phyloP scores from a whole-genome alignment of 176 grass and related monocot genomes.

The Juncus inflexus region DNA sequence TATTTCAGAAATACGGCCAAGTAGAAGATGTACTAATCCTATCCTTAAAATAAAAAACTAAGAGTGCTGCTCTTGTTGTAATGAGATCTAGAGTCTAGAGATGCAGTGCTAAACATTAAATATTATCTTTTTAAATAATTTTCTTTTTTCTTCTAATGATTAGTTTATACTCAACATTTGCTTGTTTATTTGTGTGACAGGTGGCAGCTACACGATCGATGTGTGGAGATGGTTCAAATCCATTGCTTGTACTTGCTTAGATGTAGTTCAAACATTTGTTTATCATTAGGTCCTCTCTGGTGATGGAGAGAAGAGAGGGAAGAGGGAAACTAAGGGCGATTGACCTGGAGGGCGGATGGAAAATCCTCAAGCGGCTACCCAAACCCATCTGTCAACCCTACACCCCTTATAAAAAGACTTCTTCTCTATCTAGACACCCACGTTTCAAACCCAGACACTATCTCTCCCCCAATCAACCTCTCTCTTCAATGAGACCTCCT shows the following conservation, averaged over 20 bases:
- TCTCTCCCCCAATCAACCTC: too few species aligned
- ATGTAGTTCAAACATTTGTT: constrained; percentile 21
- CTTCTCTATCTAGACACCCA: too few species aligned
- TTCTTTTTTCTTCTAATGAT: constrained; percentile 6
- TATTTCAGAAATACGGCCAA: constrained; percentile 68
- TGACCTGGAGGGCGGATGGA: too few species aligned
- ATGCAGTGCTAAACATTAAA: constrained; percentile 52
- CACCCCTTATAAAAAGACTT: too few species aligned
- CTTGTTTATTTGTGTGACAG: constrained; percentile 30
- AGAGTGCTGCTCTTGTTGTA: constrained; percentile 64
- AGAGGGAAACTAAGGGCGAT: too few species aligned
- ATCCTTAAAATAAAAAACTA: constrained; percentile 62
- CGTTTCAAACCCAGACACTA: too few species aligned
- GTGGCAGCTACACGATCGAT: constrained; percentile 39
- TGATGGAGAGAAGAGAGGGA: too few species aligned
- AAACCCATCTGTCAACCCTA: too few species aligned
- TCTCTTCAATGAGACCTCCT: too few species aligned
- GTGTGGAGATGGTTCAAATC: constrained; percentile 45
- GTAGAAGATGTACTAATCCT: constrained; percentile 84
- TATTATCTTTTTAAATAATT: constrained; percentile 14
- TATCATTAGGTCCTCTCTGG: too few species aligned
- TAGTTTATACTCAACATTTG: neutral
- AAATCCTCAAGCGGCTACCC: too few species aligned
- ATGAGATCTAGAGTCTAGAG: constrained; percentile 54
- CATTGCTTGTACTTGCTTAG: constrained; percentile 61